These are phyloP conservation scores for Apiotrichum laibachii DNA, from an alignment of 1,284 basidiomycete species.

Conservation along the genomic window DNA sequence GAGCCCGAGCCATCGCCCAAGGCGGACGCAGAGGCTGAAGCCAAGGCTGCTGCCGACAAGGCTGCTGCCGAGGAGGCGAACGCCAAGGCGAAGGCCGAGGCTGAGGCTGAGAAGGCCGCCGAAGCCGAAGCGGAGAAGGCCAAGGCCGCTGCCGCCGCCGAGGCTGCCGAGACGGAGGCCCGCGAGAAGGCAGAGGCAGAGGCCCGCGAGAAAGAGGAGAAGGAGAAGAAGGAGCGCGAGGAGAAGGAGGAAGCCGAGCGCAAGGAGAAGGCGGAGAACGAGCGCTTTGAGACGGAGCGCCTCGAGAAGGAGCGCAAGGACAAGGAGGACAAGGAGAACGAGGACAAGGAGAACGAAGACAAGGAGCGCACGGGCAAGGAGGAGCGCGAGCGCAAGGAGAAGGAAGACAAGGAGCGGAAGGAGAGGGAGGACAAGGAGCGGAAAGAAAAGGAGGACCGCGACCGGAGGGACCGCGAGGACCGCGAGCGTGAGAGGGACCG, in stretches of 20 bases:
- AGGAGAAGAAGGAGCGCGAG: too few relatives aligned
- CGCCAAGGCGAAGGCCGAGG: not conserved
- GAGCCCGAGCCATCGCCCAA: not conserved
- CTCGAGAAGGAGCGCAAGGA: not conserved
- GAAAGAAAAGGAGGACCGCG: too few relatives aligned
- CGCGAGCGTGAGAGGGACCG: too few relatives aligned
- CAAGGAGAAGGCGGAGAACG: too few relatives aligned
- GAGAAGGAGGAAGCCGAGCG: too few relatives aligned
- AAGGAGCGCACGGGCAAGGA: not conserved
- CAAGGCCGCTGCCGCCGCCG: not conserved
- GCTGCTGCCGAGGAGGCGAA: not conserved
- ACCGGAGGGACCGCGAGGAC: too few relatives aligned
- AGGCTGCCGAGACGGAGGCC: not conserved
- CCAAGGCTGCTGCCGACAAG: not conserved
- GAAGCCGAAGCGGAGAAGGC: not conserved
- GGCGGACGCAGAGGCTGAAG: not conserved
- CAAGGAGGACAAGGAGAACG: constrained; percentile 1
- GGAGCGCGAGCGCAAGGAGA: too few relatives aligned
- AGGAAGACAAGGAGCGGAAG: too few relatives aligned
- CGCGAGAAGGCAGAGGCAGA: too few relatives aligned
- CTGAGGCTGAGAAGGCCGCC: not conserved
- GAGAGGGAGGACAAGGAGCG: too few relatives aligned
- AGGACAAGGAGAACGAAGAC: not conserved
- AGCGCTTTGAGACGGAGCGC: too few relatives aligned
- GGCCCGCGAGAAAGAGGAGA: too few relatives aligned